Percentiles rank a stretch among this genome's conserved stretches.
Evolutionary conservation across 306 rosid species (phyloP).

Genomic region (Arachis stenosperma): DNA sequence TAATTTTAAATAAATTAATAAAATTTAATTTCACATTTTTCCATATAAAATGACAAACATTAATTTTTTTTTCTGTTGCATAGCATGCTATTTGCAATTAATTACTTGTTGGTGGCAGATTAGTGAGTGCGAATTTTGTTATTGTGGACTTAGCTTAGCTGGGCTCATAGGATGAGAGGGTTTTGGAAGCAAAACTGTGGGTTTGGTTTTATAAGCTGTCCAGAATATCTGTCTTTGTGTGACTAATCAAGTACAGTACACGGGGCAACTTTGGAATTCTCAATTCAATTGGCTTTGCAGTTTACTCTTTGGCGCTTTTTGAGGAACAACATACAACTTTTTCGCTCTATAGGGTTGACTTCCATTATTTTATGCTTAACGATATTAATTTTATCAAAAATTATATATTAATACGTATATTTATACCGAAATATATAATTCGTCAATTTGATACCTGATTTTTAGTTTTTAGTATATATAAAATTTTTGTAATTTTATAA

Average conservation of each 20-base stretch:
- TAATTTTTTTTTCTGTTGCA: no score
- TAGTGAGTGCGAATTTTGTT: background rate
- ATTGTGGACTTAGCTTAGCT: conserved; percentile 20
- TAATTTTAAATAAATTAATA: no score
- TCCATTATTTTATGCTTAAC: no score
- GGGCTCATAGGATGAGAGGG: conserved; percentile 35
- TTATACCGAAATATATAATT: no score
- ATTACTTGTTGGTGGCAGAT: background rate
- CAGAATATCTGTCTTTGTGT: background rate
- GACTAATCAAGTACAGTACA: background rate
- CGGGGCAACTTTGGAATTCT: background rate
- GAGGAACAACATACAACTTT: background rate
- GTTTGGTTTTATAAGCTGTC: background rate
- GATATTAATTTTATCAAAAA: no score
- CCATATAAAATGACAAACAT: no score
- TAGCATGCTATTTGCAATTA: background rate
- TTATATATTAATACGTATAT: no score
- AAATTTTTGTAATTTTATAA: no score
- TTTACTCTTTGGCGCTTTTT: background rate
- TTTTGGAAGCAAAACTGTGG: conserved; percentile 31
- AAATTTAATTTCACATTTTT: no score
- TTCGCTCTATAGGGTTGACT: background rate
- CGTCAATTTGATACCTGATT: no score
- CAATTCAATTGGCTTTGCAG: background rate
- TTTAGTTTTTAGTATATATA: no score